Base-by-base conservation (phyloP, 108 stramenopile species). In the Mediolabrus comicus region DNA sequence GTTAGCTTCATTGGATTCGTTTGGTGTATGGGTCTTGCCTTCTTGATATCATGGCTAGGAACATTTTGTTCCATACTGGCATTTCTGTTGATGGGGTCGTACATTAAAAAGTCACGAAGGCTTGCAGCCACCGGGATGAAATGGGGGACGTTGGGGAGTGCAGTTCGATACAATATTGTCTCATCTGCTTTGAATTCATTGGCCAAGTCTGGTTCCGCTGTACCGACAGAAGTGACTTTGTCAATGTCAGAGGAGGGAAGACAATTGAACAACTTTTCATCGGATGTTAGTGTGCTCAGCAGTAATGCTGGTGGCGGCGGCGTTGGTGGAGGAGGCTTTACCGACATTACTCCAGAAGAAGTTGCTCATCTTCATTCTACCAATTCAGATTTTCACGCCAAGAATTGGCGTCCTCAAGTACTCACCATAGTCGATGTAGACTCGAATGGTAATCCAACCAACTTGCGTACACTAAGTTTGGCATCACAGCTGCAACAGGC, bases 381-480 rank as follows among this genome's bases (percentile, higher is more conserved):
- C 33, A 33, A 51, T 28, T 25, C 65, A 12, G 73, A 85, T 34
- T 80, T 83, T 63, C 81, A 85, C 59, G 84, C 84, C 27, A 91
- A 90, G 66, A 91, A 89, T 69, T 93, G 88, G 88, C 62, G 92
- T 51, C 92, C 92, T n/a, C 92, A 93, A 69, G 27, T 93, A n/a
- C 69, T 91, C 13, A 81, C 86, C 10, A 61, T 93, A 12, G 74
- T 84, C 22, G 78, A 87, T 53, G 75, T 83, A n/a, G 87, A 89
- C 60, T 80, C 56, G n/a, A 51, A 70, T 24, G 87, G 86, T 7
- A 74, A 73, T 38, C 81, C 84, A 19, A n/a, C 36, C 6, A 80
- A 80, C 51, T 79, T 89, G 31, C 71, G 65, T 22, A 60, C 91
- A 25, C 38, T 94, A 25, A 53, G 57, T 16, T 63, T 94, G 25